Evolutionary conservation across 139 green algal species (phyloP).

Genomic region (Chara braunii): DNA sequence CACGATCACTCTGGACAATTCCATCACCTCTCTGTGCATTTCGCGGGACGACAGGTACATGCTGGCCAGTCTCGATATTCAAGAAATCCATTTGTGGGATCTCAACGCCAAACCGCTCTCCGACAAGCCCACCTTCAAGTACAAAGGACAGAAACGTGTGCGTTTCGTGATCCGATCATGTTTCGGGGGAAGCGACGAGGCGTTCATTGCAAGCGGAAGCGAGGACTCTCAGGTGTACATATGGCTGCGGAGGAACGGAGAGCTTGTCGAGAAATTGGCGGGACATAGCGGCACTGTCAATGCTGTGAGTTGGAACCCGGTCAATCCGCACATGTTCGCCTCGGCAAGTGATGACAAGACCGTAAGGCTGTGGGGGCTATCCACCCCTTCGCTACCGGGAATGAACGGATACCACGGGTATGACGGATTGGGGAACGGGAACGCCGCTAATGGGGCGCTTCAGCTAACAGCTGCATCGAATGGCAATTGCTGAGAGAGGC

Average conservation of each 20-base stretch:
- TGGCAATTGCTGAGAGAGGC: no score
- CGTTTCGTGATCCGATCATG: constrained; percentile 77
- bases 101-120: not conserved
- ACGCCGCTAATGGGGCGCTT: no score
- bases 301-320: constrained; percentile 68
- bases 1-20: constrained; percentile 42
- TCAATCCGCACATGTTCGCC: constrained; percentile 66
- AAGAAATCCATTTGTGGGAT: constrained; percentile 45
- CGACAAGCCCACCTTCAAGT: constrained; percentile 8
- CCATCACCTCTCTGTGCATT: constrained; percentile 55
- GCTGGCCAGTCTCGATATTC: constrained; percentile 43
- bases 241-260: constrained; percentile 69
- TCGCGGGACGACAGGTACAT: constrained; percentile 53
- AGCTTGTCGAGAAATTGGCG: constrained; percentile 58
- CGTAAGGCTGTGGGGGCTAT: constrained; percentile 58
- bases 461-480: no score
- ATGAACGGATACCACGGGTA: no score
- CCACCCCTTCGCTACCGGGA: no score
- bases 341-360: constrained; percentile 66
- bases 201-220: constrained; percentile 72
- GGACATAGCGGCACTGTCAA: constrained; percentile 49
- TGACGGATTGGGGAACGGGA: no score
- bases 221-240: constrained; percentile 69
- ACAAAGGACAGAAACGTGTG: constrained; percentile 42
- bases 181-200: constrained; percentile 63